A percentile compares a stretch with the other conserved stretches of the same genome.
Evolutionary conservation across 495 filamentous ascomycete species (phyloP).

Genomic region (Penicillium lagena): DNA sequence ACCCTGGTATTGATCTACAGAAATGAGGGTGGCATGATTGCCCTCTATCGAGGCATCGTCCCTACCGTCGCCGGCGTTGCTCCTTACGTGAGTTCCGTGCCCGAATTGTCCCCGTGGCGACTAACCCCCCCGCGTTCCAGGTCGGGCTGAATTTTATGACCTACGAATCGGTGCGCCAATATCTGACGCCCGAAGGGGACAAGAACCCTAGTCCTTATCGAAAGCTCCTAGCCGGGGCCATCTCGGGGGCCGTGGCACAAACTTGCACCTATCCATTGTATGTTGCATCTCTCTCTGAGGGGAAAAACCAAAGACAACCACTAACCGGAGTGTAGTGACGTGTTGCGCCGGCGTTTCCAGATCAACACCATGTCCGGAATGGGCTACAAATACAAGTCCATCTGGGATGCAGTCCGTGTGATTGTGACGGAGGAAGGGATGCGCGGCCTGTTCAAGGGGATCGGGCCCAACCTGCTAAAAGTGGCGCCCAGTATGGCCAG

Average conservation of each 20-base stretch:
- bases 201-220: constrained; percentile 71
- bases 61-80: constrained; percentile 94
- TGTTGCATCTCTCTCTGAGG: constrained; percentile 26
- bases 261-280: constrained; percentile 98
- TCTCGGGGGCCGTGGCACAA: constrained; percentile 93
- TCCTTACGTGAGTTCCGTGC: constrained; percentile 64
- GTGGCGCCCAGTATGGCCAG: constrained; percentile 98
- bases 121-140: constrained; percentile 29
- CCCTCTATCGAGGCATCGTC: constrained; percentile 85
- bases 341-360: constrained; percentile 91
- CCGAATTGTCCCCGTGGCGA: too few relatives aligned
- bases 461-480: constrained; percentile 90
- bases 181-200: constrained; percentile 82
- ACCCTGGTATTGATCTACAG: constrained; percentile 82
- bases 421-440: constrained; percentile 77
- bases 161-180: constrained; percentile 81
- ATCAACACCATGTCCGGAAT: constrained; percentile 99
- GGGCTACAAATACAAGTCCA: constrained; percentile 88
- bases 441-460: constrained; percentile 81
- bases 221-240: constrained; percentile 82
- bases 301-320: not conserved
- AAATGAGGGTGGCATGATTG: constrained; percentile 76
- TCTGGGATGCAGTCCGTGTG: constrained; percentile 73
- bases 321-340: constrained; percentile 54
- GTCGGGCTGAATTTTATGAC: constrained; percentile 98